Conservation (phyloP, 306 rosid genomes). For the Quercus mongolica region DNA sequence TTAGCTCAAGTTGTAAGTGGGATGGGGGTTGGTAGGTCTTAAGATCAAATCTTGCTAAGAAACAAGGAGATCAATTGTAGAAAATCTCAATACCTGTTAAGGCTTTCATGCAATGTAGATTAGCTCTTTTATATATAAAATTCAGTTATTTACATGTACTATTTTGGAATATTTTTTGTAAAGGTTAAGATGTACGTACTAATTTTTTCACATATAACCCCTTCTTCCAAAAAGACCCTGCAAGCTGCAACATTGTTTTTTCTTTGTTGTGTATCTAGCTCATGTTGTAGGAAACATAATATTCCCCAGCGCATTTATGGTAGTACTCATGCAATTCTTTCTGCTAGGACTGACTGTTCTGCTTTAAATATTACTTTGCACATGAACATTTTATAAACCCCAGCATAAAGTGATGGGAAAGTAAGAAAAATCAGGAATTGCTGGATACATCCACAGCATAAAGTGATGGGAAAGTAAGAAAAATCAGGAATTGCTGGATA, state of each 20-base stretch:
- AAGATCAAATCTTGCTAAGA: not conserved
- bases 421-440: not conserved
- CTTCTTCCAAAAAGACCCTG: not conserved
- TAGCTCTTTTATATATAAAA: not conserved
- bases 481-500: not conserved
- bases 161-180: not conserved
- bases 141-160: not conserved
- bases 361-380: too few species aligned
- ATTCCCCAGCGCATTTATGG: not conserved
- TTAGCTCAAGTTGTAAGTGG: not conserved
- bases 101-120: not conserved
- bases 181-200: too few species aligned
- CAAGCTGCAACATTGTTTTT: not conserved
- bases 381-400: not conserved
- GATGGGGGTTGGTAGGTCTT: not conserved
- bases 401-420: too few species aligned
- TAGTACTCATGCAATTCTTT: not conserved
- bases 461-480: too few species aligned
- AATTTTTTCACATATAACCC: not conserved
- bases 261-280: not conserved
- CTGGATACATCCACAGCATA: not conserved
- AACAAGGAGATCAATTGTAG: not conserved
- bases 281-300: not conserved
- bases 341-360: not conserved
- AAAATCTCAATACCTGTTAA: not conserved